Evolutionary conservation across 768 basidiomycete genomes (phyloP).

Genomic region (Pleurotus sapidus): DNA sequence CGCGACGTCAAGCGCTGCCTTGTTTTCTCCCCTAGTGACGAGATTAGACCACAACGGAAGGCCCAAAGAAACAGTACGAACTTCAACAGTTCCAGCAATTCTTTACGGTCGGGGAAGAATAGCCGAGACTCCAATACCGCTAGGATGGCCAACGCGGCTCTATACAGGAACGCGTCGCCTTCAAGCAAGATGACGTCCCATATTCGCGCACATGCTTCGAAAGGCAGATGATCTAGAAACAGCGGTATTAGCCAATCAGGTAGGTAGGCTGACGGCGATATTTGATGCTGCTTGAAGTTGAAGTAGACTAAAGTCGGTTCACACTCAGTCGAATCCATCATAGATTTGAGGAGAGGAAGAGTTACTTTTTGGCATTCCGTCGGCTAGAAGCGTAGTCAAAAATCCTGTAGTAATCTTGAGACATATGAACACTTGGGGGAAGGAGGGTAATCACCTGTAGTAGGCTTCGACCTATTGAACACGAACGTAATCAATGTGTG

Average conservation of each 20-base stretch:
- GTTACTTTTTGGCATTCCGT: constrained; percentile 91
- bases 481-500: constrained; percentile 20
- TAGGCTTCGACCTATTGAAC: constrained; percentile 77
- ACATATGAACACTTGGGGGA: neutral
- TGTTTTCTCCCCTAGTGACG: constrained; percentile 69
- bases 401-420: constrained; percentile 48
- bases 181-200: constrained; percentile 89
- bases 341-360: neutral
- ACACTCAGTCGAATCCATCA: constrained; percentile 4
- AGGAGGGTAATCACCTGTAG: constrained; percentile 58
- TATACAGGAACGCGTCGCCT: constrained; percentile 88
- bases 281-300: constrained; percentile 92
- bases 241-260: constrained; percentile 79
- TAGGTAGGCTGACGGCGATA: constrained; percentile 83
- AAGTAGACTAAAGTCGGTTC: constrained; percentile 64
- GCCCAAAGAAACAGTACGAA: constrained; percentile 28
- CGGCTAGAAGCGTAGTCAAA: constrained; percentile 90
- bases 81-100: constrained; percentile 77
- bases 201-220: constrained; percentile 84
- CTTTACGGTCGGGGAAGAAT: constrained; percentile 83
- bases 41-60: constrained; percentile 4
- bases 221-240: constrained; percentile 84
- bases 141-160: constrained; percentile 78
- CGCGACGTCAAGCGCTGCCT: constrained; percentile 80
- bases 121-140: constrained; percentile 81